Evolutionary conservation across 805 yeast genomes (phyloP).

Genomic region (Wilhelminamyces savonicus): DNA sequence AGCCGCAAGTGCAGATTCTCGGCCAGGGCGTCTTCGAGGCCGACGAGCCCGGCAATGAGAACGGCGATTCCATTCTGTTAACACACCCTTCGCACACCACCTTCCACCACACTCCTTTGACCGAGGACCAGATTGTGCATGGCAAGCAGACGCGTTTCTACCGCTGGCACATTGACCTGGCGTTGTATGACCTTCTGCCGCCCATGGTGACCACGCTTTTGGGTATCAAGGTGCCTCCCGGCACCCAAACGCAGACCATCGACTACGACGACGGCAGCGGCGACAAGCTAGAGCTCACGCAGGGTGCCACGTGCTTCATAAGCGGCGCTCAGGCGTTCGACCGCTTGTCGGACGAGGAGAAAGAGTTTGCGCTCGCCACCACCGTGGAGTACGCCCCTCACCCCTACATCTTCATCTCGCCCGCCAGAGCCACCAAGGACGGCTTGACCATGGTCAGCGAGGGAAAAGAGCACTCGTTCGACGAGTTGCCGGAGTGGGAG

Average conservation of each 20-base stretch:
- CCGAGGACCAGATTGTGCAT: constrained; percentile 53
- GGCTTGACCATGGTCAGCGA: constrained; percentile 84
- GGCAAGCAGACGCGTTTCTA: constrained; percentile 72
- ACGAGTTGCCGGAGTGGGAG: constrained; percentile 80
- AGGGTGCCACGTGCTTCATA: constrained; percentile 87
- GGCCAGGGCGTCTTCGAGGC: constrained; percentile 74
- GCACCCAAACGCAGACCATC: constrained; percentile 55
- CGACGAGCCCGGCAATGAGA: constrained; percentile 48
- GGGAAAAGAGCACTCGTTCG: constrained; percentile 60
- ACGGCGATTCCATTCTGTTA: constrained; percentile 53
- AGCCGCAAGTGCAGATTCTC: constrained; percentile 86
- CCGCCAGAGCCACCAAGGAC: constrained; percentile 76
- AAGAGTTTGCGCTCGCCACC: constrained; percentile 69
- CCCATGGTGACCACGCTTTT: constrained; percentile 81
- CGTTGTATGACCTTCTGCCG: constrained; percentile 78
- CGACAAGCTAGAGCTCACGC: constrained; percentile 60
- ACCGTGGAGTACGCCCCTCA: constrained; percentile 87
- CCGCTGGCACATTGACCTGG: constrained; percentile 94
- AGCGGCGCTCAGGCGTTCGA: constrained; percentile 79
- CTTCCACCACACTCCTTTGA: constrained; percentile 65
- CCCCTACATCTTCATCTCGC: constrained; percentile 79
- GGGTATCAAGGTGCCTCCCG: constrained; percentile 75
- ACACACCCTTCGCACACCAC: constrained; percentile 82
- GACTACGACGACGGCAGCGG: constrained; percentile 49
- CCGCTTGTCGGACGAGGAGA: constrained; percentile 58